Base-by-base conservation (phyloP, 2,329 filamentous ascomycete genomes). In the Penicillium hordei region DNA sequence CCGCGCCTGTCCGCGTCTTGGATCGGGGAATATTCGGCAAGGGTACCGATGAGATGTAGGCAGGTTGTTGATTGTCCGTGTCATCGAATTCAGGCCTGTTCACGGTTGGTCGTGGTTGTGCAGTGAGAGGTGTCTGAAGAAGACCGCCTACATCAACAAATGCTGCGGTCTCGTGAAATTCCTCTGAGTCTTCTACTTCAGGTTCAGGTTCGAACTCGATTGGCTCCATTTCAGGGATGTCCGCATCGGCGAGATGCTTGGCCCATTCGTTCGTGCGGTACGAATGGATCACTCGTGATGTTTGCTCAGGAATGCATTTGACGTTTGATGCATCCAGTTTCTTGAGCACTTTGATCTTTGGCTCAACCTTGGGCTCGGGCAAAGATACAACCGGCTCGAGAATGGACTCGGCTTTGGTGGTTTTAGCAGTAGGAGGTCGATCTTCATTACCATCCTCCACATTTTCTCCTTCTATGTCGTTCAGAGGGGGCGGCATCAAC, bases 211-310 rank as follows among this genome's bases (percentile, higher is more conserved):
- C 61, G 66, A 75, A 58, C 65, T 81, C 39, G 9, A 71, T 62
- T 5, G 67, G 72, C 61, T 81, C 69, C 71, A 81, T 72, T 2
- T 86, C 82, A 1, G 91, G 91, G 5, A 79, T 77, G 17, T 97
- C 93, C 7, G 93, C 92, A 42, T 83, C 79, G 61, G 87, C 86
- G 12, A 96, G 81, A 72, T 96, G 91, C 72, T 96, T 97, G 0
- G 92, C 91, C 93, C 93, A 97, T 76, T 97, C 93, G 63, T 96
- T 96, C 1, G 92, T 97, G 57, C 93, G 86, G 70, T 94, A 96
- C 0, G 89, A 90, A 71, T 91, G 79, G 1, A 92, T 89, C 9
- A 96, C 84, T 60, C 85, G 88, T 1, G 92, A 94, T 34, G 92
- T 75, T 13, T 86, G 85, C n/a, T 81, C 78, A 0, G 90, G 90